Percentiles rank a stretch among this genome's conserved stretches.
Evolutionary conservation across 1,284 basidiomycete genomes (phyloP).

Genomic region (Gomphus sp.): DNA sequence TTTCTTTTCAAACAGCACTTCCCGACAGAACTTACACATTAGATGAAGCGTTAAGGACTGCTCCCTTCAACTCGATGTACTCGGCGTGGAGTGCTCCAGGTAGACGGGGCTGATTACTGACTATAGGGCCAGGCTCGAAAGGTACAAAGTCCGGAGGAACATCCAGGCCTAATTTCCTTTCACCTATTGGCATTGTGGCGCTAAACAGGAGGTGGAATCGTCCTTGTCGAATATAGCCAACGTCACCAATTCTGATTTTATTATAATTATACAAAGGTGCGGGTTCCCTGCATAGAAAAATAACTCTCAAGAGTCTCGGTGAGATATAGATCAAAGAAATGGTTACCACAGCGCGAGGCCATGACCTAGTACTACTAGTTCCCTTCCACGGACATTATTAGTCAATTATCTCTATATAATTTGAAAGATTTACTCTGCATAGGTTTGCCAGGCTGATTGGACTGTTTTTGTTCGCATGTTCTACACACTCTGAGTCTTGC

Average conservation of each 20-base stretch:
- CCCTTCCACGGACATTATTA: background rate
- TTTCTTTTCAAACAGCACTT: background rate
- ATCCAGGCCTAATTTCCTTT: background rate
- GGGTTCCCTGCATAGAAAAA: background rate
- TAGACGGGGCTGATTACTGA: background rate
- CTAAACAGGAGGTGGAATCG: background rate
- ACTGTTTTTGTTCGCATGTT: background rate
- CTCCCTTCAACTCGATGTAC: background rate
- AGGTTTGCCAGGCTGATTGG: background rate
- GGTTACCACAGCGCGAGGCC: background rate
- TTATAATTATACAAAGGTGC: background rate
- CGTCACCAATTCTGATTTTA: background rate
- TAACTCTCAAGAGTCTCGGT: background rate
- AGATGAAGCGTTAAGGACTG: background rate
- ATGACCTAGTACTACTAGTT: background rate
- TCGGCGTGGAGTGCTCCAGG: background rate
- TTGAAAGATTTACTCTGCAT: background rate
- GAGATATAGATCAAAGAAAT: background rate
- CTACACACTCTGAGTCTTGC: too few relatives aligned
- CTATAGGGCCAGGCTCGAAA: background rate
- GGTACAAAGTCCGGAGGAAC: background rate
- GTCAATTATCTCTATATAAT: background rate
- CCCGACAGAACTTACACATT: background rate
- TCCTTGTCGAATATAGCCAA: constrained; percentile 1
- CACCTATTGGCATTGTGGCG: background rate